Conservation (phyloP, 1,139 yeast genomes). For the Nadsonia commutata region DNA sequence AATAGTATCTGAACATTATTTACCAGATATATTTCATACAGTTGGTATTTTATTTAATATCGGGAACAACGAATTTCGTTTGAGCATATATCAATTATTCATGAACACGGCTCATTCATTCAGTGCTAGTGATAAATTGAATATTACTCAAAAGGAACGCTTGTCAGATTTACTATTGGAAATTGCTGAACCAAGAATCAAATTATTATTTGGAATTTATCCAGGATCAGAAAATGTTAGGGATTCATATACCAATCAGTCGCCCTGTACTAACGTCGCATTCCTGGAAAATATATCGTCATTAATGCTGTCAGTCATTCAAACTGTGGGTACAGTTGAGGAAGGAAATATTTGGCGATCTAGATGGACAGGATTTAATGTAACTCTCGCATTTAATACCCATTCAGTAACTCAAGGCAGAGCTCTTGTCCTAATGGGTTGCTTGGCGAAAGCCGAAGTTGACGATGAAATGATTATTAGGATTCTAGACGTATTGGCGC, state of each 20-base stretch:
- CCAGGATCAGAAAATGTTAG: slow-evolving; percentile 31
- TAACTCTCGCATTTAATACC: slow-evolving; percentile 46
- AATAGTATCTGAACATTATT: slow-evolving; percentile 45
- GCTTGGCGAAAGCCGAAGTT: slow-evolving; percentile 49
- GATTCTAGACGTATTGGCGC: slow-evolving; percentile 22
- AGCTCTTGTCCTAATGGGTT: slow-evolving; percentile 60
- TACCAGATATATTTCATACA: slow-evolving; percentile 61
- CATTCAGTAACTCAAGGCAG: slow-evolving; percentile 54
- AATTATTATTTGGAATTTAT: slow-evolving; percentile 64
- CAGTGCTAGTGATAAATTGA: slow-evolving; percentile 40
- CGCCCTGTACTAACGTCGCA: slow-evolving; percentile 26
- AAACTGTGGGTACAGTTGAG: slow-evolving; percentile 31
- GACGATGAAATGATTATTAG: slow-evolving; percentile 44
- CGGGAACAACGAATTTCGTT: slow-evolving; percentile 55
- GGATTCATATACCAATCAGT: slow-evolving; percentile 10
- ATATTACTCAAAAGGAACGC: slow-evolving; percentile 28
- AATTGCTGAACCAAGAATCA: slow-evolving; percentile 59
- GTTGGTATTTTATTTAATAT: slow-evolving; percentile 61
- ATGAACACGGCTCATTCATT: slow-evolving; percentile 64
- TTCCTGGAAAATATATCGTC: slow-evolving; percentile 52
- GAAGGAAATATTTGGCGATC: slow-evolving; percentile 48
- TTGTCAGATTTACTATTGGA: slow-evolving; percentile 41
- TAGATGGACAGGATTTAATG: slow-evolving; percentile 54
- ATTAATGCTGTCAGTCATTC: slow-evolving; percentile 43
- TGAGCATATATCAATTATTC: slow-evolving; percentile 48